Conservation (phyloP, 2,329 filamentous ascomycete species). For the Tolypocladium nubicola region DNA sequence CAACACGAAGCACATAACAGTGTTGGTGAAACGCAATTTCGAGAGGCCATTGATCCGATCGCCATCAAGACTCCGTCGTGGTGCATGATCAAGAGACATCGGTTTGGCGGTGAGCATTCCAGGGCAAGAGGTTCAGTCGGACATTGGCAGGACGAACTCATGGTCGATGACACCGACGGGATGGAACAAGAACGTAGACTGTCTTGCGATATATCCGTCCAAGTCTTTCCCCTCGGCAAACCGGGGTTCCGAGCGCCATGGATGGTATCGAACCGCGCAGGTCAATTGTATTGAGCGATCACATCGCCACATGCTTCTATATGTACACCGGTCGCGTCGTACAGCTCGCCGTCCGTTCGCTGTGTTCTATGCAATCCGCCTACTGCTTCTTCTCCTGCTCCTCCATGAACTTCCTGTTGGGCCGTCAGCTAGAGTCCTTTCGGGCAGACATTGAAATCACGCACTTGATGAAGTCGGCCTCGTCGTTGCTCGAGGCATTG, state of each 20-base stretch:
- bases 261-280: background rate
- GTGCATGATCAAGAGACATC: background rate
- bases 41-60: too few relatives aligned
- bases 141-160: background rate
- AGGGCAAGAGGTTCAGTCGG: background rate
- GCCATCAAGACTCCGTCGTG: background rate
- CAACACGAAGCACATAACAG: background rate
- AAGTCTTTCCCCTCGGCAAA: too few relatives aligned
- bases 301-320: slow-evolving; percentile 8
- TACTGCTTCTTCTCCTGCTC: slow-evolving; percentile 31
- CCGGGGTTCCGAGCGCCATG: too few relatives aligned
- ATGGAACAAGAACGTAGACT: too few relatives aligned
- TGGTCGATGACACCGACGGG: background rate
- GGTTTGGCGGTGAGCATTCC: background rate
- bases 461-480: slow-evolving; percentile 57
- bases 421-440: slow-evolving; percentile 12
- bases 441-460: slow-evolving; percentile 18
- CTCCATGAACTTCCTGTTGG: slow-evolving; percentile 27
- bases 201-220: background rate
- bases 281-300: background rate
- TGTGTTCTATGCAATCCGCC: slow-evolving; percentile 8
- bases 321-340: slow-evolving; percentile 22
- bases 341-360: slow-evolving; percentile 11
- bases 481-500: slow-evolving; percentile 51
- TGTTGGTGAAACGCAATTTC: too few relatives aligned